These are phyloP conservation scores for Fraxinus paxiana DNA, from an alignment of 305 asterid species.

Conservation along the genomic window DNA sequence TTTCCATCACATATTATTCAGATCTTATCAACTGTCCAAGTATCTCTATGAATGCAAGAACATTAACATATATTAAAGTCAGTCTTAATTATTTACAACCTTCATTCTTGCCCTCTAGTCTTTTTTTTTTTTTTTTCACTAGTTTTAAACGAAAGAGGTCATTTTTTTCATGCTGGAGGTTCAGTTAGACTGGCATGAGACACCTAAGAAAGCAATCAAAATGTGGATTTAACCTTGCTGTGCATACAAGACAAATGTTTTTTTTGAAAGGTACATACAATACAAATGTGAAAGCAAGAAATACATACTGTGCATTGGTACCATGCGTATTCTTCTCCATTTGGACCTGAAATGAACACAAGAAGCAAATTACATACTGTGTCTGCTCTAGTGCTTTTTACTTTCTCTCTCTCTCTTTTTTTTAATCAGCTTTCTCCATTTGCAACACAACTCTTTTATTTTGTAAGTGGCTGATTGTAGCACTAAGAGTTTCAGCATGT, in stretches of 20 bases:
- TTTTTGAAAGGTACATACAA: neutral
- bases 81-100: neutral
- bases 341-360: slow-evolving; percentile 51
- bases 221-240: too few relatives aligned
- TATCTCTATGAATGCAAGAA: neutral
- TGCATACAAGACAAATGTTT: too few relatives aligned
- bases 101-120: neutral
- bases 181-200: neutral
- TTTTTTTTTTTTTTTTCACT: neutral
- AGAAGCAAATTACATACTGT: slow-evolving; percentile 1
- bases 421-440: too few relatives aligned
- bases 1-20: neutral
- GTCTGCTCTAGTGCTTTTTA: too few relatives aligned
- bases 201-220: neutral
- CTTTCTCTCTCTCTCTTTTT: too few relatives aligned
- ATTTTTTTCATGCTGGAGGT: neutral
- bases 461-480: neutral
- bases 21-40: neutral
- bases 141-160: neutral
- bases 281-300: neutral
- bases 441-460: too few relatives aligned
- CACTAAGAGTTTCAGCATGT: neutral
- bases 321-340: slow-evolving; percentile 70
- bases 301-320: slow-evolving; percentile 72
- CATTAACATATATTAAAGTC: neutral